Percentiles rank a stretch among this genome's conserved stretches.
Conservation (phyloP, 768 basidiomycete genomes). For the Infundibulicybe gibba region DNA sequence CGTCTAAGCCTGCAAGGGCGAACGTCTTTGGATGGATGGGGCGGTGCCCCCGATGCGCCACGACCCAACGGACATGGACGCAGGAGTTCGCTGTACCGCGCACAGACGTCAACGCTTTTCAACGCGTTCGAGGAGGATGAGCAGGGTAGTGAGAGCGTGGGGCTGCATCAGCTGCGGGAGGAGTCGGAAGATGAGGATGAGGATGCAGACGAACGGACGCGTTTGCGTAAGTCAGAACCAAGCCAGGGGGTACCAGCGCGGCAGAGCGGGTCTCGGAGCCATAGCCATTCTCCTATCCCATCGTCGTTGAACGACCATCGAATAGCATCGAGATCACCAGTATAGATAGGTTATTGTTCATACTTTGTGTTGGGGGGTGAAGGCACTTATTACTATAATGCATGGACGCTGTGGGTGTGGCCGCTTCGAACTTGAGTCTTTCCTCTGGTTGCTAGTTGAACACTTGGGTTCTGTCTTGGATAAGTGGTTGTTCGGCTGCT, state of each 20-base stretch:
- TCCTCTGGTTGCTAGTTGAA: neutral
- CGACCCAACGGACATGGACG: constrained; percentile 46
- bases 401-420: neutral
- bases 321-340: constrained; percentile 22
- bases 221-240: constrained; percentile 23
- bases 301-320: constrained; percentile 35
- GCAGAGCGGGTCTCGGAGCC: constrained; percentile 45
- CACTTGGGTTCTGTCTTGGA: neutral
- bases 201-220: constrained; percentile 42
- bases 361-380: constrained; percentile 3
- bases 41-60: constrained; percentile 29
- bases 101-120: constrained; percentile 67
- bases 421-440: no score
- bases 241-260: constrained; percentile 13
- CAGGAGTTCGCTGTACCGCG: constrained; percentile 60
- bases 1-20: constrained; percentile 80
- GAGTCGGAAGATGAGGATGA: constrained; percentile 54
- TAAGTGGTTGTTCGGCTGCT: neutral
- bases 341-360: neutral
- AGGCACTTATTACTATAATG: no score
- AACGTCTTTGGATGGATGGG: constrained; percentile 78
- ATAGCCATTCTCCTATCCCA: constrained; percentile 48
- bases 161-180: constrained; percentile 63
- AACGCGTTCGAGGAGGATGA: constrained; percentile 68
- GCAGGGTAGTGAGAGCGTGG: constrained; percentile 34